Evolutionary conservation across 208 protist genomes (phyloP).

Genomic region (Pavlovales sp.): DNA sequence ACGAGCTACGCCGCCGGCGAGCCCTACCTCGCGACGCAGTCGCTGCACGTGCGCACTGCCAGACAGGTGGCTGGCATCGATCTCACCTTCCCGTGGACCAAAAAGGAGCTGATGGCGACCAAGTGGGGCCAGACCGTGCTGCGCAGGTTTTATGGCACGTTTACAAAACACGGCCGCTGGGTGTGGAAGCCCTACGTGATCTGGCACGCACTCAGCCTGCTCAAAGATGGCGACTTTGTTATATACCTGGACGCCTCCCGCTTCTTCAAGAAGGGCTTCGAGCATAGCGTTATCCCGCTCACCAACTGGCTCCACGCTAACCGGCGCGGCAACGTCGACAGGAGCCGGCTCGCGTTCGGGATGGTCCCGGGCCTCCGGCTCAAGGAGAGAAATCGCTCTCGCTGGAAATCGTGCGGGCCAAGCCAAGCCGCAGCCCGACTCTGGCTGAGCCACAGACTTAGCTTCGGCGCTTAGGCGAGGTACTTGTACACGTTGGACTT

Average conservation of each 20-base stretch:
- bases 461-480: slow-evolving; percentile 58
- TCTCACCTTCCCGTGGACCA: background rate
- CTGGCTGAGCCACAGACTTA: too few relatives aligned
- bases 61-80: background rate
- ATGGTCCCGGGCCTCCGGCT: background rate
- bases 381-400: background rate
- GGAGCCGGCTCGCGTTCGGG: background rate
- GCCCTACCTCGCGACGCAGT: background rate
- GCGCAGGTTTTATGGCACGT: background rate
- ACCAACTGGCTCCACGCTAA: background rate
- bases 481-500: slow-evolving; percentile 57
- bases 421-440: too few relatives aligned
- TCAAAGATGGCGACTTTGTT: background rate
- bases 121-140: background rate
- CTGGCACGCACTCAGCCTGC: background rate
- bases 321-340: background rate
- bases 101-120: background rate
- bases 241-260: background rate
- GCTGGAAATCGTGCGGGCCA: too few relatives aligned
- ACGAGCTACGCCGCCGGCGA: background rate
- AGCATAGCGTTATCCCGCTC: background rate
- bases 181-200: slow-evolving; percentile 1
- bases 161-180: background rate
- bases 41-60: background rate
- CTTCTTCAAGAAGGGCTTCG: background rate